Percentiles rank a stretch among this genome's conserved stretches.
phyloP scores from a whole-genome alignment of 495 filamentous ascomycete species.

The Hypoxylon perforatum region DNA sequence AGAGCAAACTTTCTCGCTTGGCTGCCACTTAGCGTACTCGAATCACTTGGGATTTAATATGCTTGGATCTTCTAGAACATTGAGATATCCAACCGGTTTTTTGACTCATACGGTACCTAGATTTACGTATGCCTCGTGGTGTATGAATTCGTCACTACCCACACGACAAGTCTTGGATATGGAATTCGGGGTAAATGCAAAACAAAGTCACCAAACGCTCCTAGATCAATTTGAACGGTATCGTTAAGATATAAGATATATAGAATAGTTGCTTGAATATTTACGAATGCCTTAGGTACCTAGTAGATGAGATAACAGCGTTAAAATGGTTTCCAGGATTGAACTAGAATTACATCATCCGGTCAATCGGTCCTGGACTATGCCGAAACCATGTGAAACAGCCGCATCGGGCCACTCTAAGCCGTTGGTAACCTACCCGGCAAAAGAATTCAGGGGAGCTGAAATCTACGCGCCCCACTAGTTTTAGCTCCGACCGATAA shows the following conservation, averaged over 20 bases:
- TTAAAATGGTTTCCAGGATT: too few relatives aligned
- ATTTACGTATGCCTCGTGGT: constrained; percentile 3
- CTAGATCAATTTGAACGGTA: too few relatives aligned
- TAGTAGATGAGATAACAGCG: too few relatives aligned
- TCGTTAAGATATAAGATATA: too few relatives aligned
- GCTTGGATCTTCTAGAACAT: neutral
- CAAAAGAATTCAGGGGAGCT: constrained; percentile 15
- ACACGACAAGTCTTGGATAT: neutral
- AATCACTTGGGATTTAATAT: constrained; percentile 2
- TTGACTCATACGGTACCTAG: constrained; percentile 1
- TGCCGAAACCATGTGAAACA: too few relatives aligned
- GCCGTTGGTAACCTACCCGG: constrained; percentile 37
- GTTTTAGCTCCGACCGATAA: neutral
- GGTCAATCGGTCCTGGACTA: too few relatives aligned
- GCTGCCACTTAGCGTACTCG: constrained; percentile 26
- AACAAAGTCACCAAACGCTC: too few relatives aligned
- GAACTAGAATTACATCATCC: too few relatives aligned
- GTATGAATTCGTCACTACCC: neutral
- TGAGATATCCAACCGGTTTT: constrained; percentile 3
- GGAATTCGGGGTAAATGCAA: neutral
- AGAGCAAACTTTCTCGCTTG: constrained; percentile 23
- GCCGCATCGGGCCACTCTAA: constrained; percentile 8
- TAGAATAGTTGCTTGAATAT: too few relatives aligned
- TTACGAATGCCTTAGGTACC: too few relatives aligned
- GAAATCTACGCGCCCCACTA: constrained; percentile 2